Percentiles rank a stretch among this genome's conserved stretches.
Conservation (phyloP, 345 rosid species). For the Eucalyptus sp. region DNA sequence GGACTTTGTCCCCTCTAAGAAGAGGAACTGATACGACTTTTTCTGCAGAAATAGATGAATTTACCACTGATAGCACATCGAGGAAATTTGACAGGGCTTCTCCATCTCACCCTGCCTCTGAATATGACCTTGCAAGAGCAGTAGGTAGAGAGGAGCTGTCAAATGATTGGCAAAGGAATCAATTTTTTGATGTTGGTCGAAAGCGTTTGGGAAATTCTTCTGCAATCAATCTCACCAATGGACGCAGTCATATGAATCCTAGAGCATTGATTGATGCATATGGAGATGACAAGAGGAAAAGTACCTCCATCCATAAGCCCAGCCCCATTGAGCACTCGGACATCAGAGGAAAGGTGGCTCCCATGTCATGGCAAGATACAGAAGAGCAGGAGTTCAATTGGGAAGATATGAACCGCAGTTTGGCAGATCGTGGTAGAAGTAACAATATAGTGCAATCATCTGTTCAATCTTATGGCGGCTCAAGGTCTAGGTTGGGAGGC, state of each 20-base stretch:
- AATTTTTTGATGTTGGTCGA: constrained; percentile 25
- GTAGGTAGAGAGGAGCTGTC: constrained; percentile 38
- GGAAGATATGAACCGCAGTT: constrained; percentile 98
- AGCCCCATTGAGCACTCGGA: constrained; percentile 23
- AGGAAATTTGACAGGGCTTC: constrained; percentile 56
- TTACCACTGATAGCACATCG: constrained; percentile 36
- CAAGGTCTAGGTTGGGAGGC: constrained; percentile 31
- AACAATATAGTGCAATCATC: constrained; percentile 40
- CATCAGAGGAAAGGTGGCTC: constrained; percentile 41
- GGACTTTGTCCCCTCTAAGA: constrained; percentile 25
- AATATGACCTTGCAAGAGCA: constrained; percentile 41
- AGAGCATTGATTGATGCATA: constrained; percentile 96
- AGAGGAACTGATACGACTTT: constrained; percentile 27
- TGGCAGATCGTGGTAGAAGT: constrained; percentile 40
- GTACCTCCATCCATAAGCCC: constrained; percentile 28
- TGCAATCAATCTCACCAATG: constrained; percentile 26
- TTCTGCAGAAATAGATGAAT: constrained; percentile 33
- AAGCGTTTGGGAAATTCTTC: constrained; percentile 23
- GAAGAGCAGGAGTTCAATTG: constrained; percentile 99
- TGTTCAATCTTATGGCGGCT: constrained; percentile 26
- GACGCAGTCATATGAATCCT: constrained; percentile 53
- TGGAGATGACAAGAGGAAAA: constrained; percentile 72
- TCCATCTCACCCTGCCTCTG: constrained; percentile 44
- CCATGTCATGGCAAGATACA: constrained; percentile 87
- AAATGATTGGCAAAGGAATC: constrained; percentile 50